Conservation (phyloP, 768 basidiomycete genomes). For the Pisolithus orientalis region DNA sequence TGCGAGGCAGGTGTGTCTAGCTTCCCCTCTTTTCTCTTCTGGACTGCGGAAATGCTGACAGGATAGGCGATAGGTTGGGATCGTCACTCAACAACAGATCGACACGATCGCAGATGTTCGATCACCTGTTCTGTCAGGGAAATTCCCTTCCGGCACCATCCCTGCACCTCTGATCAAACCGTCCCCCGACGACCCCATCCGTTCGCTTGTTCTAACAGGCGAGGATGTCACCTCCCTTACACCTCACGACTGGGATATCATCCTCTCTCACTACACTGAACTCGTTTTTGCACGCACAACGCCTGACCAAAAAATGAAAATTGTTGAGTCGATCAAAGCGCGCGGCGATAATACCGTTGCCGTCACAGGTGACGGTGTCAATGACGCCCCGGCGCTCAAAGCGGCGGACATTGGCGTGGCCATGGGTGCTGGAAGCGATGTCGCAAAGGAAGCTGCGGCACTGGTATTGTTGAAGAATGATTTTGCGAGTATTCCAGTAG, state of each 20-base stretch:
- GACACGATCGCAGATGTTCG: constrained; percentile 30
- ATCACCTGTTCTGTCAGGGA: constrained; percentile 6
- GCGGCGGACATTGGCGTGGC: constrained; percentile 52
- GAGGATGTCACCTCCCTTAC: constrained; percentile 35
- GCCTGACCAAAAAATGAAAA: constrained; percentile 52
- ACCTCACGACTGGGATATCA: constrained; percentile 33
- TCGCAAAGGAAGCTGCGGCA: constrained; percentile 48
- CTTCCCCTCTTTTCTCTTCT: background rate
- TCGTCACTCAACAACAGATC: constrained; percentile 33
- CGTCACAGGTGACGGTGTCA: constrained; percentile 53
- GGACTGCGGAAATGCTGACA: background rate
- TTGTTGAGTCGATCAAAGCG: constrained; percentile 47
- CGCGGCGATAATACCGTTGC: constrained; percentile 45
- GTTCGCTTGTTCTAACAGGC: constrained; percentile 38
- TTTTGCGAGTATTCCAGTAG: constrained; percentile 52
- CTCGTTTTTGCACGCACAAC: constrained; percentile 51
- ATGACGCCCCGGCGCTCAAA: constrained; percentile 46
- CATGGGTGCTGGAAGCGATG: constrained; percentile 44
- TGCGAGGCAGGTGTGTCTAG: constrained; percentile 34
- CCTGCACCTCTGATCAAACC: constrained; percentile 27
- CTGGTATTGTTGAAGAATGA: constrained; percentile 54
- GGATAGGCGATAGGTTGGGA: constrained; percentile 30
- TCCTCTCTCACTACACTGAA: constrained; percentile 33
- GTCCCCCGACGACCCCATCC: constrained; percentile 30
- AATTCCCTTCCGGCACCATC: constrained; percentile 11